Evolutionary conservation across 352 stramenopile species (phyloP).

Genomic region (Pelagophyceae sp.): DNA sequence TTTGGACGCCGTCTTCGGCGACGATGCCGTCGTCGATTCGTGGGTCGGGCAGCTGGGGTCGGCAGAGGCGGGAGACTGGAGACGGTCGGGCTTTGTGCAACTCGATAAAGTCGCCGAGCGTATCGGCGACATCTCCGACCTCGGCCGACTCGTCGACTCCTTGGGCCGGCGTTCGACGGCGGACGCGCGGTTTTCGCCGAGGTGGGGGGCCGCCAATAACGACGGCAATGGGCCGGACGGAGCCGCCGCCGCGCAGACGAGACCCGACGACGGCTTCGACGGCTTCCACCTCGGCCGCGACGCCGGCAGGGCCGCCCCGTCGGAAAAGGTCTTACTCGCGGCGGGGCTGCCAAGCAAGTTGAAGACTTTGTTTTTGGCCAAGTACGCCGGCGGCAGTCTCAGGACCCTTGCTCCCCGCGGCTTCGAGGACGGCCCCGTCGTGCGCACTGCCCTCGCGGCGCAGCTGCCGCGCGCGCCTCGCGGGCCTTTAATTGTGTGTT

Average conservation of each 20-base stretch:
- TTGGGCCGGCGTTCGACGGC: not conserved
- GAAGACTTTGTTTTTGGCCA: conserved; percentile 46
- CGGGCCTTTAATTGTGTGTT: conserved; percentile 48
- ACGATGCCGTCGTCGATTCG: not conserved
- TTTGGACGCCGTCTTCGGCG: not conserved
- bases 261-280: not conserved
- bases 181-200: not conserved
- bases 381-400: conserved; percentile 45
- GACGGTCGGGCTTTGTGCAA: not conserved
- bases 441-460: conserved; percentile 13
- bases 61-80: not conserved
- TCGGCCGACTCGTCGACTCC: not conserved
- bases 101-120: not conserved
- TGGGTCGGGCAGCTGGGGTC: not conserved
- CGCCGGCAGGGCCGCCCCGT: too few species aligned
- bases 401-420: conserved; percentile 44
- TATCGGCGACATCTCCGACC: not conserved
- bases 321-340: not conserved
- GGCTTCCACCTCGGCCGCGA: not conserved
- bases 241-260: not conserved
- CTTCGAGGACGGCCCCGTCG: conserved; percentile 35
- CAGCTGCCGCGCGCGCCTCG: conserved; percentile 38
- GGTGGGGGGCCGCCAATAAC: not conserved
- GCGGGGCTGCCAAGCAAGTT: not conserved
- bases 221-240: not conserved